These are phyloP conservation scores for Tulasnella sp. DNA, from an alignment of 768 basidiomycete species.

Conservation along the genomic window DNA sequence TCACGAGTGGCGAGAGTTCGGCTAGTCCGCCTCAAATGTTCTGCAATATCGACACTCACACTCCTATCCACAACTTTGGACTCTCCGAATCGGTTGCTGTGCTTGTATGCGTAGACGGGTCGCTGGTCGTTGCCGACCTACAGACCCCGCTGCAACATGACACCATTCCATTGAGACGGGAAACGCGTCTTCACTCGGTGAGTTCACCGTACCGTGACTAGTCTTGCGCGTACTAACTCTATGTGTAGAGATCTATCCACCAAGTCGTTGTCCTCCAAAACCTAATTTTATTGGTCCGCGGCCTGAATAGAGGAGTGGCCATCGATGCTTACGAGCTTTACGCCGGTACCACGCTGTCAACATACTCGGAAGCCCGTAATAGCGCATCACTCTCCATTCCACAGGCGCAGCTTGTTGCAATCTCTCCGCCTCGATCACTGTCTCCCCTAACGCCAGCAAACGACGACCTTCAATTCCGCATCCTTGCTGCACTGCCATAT, in stretches of 20 bases:
- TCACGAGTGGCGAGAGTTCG: not conserved
- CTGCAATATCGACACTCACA: not conserved
- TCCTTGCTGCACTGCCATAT: constrained; percentile 19
- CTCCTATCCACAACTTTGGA: not conserved
- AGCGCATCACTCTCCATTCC: not conserved
- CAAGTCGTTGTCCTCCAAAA: not conserved
- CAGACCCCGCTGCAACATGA: not conserved
- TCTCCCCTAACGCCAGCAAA: not conserved
- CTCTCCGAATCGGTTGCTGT: not conserved
- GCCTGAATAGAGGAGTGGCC: constrained; percentile 14
- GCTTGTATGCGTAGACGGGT: not conserved
- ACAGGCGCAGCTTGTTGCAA: not conserved
- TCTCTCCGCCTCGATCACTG: not conserved
- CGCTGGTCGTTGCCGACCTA: not conserved
- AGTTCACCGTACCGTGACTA: not conserved
- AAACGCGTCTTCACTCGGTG: not conserved
- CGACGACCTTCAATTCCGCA: not conserved
- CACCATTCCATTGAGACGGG: not conserved
- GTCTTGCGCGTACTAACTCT: not conserved
- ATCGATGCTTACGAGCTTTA: constrained; percentile 18
- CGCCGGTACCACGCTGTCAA: not conserved
- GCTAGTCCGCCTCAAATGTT: not conserved
- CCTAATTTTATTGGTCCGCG: constrained; percentile 10
- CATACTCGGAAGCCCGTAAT: not conserved
- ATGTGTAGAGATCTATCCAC: not conserved